Percentiles rank a stretch among this genome's conserved stretches.
Evolutionary conservation across 2,329 filamentous ascomycete species (phyloP).

Genomic region (Colletotrichum australisinense): DNA sequence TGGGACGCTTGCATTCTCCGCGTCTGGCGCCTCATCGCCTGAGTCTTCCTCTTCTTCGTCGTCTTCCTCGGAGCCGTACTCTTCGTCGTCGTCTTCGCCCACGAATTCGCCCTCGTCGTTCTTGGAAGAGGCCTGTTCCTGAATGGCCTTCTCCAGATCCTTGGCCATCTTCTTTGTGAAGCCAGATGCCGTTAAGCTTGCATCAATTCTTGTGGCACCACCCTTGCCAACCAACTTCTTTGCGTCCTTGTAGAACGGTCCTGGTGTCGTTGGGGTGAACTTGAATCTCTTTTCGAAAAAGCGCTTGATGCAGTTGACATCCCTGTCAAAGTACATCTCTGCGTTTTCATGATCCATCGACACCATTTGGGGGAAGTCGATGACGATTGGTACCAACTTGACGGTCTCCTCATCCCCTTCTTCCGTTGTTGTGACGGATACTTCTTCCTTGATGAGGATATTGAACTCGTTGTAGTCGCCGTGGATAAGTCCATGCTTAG

Average conservation of each 20-base stretch:
- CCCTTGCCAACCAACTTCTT: conserved; percentile 78
- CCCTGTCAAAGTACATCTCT: conserved; percentile 96
- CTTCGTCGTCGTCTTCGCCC: conserved; percentile 48
- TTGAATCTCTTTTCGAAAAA: conserved; percentile 93
- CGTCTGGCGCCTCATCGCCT: conserved; percentile 41
- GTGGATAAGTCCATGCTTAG: conserved; percentile 90
- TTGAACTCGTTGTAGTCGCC: conserved; percentile 99
- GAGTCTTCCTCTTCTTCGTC: conserved; percentile 41
- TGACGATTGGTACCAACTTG: conserved; percentile 81
- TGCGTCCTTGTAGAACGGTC: conserved; percentile 87
- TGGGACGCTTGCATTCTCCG: conserved; percentile 36
- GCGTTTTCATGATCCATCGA: conserved; percentile 95
- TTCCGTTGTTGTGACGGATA: conserved; percentile 45
- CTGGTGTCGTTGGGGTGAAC: conserved; percentile 83
- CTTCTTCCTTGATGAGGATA: conserved; percentile 87
- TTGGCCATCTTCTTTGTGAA: conserved; percentile 98
- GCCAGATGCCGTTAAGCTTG: conserved; percentile 89
- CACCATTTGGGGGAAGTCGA: conserved; percentile 98
- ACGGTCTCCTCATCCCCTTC: conserved; percentile 57
- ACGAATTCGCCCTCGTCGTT: conserved; percentile 50
- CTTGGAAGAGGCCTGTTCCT: conserved; percentile 73
- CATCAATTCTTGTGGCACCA: conserved; percentile 79
- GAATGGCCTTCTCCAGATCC: conserved; percentile 91
- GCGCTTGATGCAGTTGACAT: conserved; percentile 93
- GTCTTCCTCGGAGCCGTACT: conserved; percentile 40